Percentiles rank a stretch among this genome's conserved stretches.
These are phyloP conservation scores for Cytospora chrysosperma DNA, from an alignment of 2,329 filamentous ascomycete genomes.

Conservation along the genomic window DNA sequence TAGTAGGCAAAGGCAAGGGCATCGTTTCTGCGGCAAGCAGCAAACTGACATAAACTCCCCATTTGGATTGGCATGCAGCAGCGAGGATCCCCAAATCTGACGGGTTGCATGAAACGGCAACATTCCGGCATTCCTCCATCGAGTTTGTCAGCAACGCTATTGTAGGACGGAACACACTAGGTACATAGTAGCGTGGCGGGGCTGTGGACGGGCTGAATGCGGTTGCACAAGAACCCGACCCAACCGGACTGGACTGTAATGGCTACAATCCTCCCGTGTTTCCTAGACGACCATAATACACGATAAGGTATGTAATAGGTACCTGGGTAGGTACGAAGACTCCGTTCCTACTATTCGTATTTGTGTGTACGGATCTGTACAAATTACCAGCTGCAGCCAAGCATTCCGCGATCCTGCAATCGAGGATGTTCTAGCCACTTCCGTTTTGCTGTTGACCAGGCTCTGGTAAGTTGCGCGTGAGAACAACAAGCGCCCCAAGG, in stretches of 20 bases:
- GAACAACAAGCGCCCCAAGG: neutral
- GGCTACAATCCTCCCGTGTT: neutral
- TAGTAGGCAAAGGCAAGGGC: no score
- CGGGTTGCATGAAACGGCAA: neutral
- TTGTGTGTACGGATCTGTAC: neutral
- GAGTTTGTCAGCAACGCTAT: constrained; percentile 9
- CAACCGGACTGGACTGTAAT: neutral
- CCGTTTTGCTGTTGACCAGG: neutral
- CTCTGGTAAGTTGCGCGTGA: neutral
- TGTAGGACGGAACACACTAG: no score
- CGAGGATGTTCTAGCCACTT: neutral
- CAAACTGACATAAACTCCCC: neutral
- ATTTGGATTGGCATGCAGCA: neutral
- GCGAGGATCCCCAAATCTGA: neutral
- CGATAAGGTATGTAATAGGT: no score
- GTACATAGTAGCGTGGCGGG: neutral
- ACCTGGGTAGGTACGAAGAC: no score
- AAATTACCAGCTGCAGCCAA: neutral
- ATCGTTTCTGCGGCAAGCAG: neutral
- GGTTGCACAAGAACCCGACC: neutral
- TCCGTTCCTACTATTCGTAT: no score
- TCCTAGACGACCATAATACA: neutral
- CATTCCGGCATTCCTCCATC: neutral
- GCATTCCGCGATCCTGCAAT: neutral
- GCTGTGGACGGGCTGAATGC: neutral